phyloP scores from a whole-genome alignment of 805 yeast genomes.

The Spathaspora sp. region DNA sequence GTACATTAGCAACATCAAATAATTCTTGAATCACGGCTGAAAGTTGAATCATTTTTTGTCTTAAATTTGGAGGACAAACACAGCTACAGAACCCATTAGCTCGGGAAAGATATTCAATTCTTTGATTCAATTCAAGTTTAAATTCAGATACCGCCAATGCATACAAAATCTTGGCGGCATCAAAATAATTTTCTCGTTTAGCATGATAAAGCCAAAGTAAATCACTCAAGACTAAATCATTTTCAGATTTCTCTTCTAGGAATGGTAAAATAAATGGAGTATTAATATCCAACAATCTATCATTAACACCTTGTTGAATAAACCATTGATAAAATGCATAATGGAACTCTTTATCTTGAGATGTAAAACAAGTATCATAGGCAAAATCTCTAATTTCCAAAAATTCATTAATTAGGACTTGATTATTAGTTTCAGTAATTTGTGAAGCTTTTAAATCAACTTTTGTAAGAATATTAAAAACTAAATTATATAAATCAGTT shows the following conservation, averaged over 20 bases:
- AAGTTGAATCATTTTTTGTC: conserved; percentile 73
- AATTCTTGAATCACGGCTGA: conserved; percentile 70
- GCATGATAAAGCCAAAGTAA: conserved; percentile 88
- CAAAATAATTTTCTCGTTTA: conserved; percentile 69
- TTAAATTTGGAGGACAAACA: conserved; percentile 67
- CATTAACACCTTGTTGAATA: conserved; percentile 71
- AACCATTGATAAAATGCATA: conserved; percentile 93
- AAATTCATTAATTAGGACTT: conserved; percentile 45
- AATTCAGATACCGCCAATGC: conserved; percentile 73
- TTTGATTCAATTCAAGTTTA: conserved; percentile 58
- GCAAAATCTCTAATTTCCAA: conserved; percentile 65
- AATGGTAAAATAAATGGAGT: conserved; percentile 80
- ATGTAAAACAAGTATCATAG: conserved; percentile 68
- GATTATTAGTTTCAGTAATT: conserved; percentile 31
- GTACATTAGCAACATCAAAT: conserved; percentile 82
- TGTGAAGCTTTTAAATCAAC: conserved; percentile 64
- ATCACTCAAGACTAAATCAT: conserved; percentile 71
- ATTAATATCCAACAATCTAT: conserved; percentile 71
- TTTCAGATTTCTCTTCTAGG: conserved; percentile 61
- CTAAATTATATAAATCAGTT: conserved; percentile 56
- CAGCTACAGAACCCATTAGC: conserved; percentile 93
- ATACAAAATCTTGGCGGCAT: conserved; percentile 78
- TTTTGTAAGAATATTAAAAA: conserved; percentile 71
- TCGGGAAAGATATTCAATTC: conserved; percentile 85
- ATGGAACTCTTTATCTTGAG: conserved; percentile 83